Base-by-base conservation (phyloP, 2,329 filamentous ascomycete genomes). In the Aspergillus latus region DNA sequence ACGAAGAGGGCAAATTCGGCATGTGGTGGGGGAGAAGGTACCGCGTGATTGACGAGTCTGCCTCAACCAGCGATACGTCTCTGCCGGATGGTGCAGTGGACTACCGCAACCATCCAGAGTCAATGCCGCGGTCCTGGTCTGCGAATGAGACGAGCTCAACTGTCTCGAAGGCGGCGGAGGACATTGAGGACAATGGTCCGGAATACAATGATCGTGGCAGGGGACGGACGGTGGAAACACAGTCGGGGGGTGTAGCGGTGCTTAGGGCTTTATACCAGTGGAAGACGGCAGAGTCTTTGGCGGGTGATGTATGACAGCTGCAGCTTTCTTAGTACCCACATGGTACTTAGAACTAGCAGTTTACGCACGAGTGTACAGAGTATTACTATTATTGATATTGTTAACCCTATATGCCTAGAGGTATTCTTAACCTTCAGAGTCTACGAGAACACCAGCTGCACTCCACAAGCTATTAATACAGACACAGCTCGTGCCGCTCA, bases 161-260 rank as follows among this genome's bases (percentile, higher is more conserved):
- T n/a, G 21, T 42, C 7, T 30, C 21, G 6, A n/a, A 30, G 15
- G 52, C 26, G 37, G 46, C 36, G 44, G 32, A 42, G 36, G 34
- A 44, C 36, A 34, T 57, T 40, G 28, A 43, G 5, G 21, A 45
- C 36, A 46, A 34, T 7, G 56, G 62, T 34, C 61, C 70, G 1
- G 91, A 96, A 69, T 79, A 85, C 49, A 96, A 96, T 66, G 81
- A 87, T 67, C 82, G 90, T 37, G 91, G 91, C 0, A 80, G 90
- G 34, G 92, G 92, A 2, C 82, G 92, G 37, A 96, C 92, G 0
- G 87, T 96, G 1, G 92, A 97, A 76, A 96, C 92, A 2, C 92
- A 97, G 67, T 85, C 86, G 26, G 89, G 92, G 45, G 93, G 91
- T 1, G 69, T 97, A 49, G 85, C 89, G 5, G 81, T 96, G 11